phyloP scores from a whole-genome alignment of 129 eudicot species.

The Arctium lappa region DNA sequence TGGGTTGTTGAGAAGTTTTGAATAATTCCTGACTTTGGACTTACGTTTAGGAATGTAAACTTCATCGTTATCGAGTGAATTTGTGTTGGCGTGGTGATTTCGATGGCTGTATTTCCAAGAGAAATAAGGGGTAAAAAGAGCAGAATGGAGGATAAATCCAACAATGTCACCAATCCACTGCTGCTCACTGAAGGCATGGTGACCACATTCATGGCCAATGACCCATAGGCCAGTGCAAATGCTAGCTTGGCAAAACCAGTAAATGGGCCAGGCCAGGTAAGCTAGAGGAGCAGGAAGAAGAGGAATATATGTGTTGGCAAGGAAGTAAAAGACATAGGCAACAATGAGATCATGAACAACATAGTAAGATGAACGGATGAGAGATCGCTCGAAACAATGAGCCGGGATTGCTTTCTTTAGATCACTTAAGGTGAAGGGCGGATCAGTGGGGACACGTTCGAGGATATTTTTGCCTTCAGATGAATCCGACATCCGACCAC shows the following conservation, averaged over 20 bases:
- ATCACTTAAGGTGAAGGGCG: constrained; percentile 46
- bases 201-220: constrained; percentile 38
- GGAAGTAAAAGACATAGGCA: constrained; percentile 44
- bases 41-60: constrained; percentile 11
- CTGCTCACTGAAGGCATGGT: constrained; percentile 17
- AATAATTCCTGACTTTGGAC: not conserved
- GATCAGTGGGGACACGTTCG: constrained; percentile 41
- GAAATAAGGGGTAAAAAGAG: constrained; percentile 39
- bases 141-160: constrained; percentile 31
- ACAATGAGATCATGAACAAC: constrained; percentile 43
- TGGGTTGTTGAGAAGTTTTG: constrained; percentile 4
- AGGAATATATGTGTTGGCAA: constrained; percentile 37
- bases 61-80: not conserved
- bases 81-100: constrained; percentile 8
- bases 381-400: constrained; percentile 46
- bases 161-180: constrained; percentile 18
- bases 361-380: constrained; percentile 47
- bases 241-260: constrained; percentile 49
- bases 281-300: constrained; percentile 34
- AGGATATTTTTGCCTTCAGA: constrained; percentile 25
- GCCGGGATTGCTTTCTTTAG: constrained; percentile 50
- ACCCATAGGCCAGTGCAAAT: constrained; percentile 57
- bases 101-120: constrained; percentile 47
- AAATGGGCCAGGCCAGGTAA: constrained; percentile 54
- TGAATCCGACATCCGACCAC: constrained; percentile 42